A percentile compares a stretch with the other conserved stretches of the same genome.
phyloP scores from a whole-genome alignment of 179 eudicot species.

The Drosera spatulata region DNA sequence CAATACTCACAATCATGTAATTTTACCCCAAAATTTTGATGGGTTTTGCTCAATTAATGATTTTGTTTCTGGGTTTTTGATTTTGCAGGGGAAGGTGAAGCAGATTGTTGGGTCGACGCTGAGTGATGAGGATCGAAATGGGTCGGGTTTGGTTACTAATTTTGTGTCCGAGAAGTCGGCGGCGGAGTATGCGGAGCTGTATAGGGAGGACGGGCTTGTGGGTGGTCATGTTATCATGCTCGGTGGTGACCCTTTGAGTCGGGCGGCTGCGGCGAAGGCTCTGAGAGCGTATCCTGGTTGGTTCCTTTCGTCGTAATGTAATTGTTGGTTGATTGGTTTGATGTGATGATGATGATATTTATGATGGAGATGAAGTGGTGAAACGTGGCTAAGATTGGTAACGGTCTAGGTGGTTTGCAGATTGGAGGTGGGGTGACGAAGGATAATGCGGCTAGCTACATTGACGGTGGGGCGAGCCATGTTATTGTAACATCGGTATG shows the following conservation, averaged over 20 bases:
- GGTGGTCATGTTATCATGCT: constrained; percentile 98
- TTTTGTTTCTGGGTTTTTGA: too few relatives aligned
- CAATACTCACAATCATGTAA: too few relatives aligned
- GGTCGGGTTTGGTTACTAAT: constrained; percentile 53
- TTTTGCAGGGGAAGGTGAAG: constrained; percentile 79
- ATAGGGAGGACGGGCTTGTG: constrained; percentile 68
- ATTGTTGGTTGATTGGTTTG: too few relatives aligned
- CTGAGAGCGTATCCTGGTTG: constrained; percentile 84
- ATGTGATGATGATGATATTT: too few relatives aligned
- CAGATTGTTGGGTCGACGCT: constrained; percentile 97
- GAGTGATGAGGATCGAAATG: constrained; percentile 46
- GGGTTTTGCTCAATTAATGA: too few relatives aligned
- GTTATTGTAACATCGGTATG: constrained; percentile 90
- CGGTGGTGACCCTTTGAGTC: constrained; percentile 86
- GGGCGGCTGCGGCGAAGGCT: constrained; percentile 61
- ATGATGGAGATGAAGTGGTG: too few relatives aligned
- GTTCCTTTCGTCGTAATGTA: neutral
- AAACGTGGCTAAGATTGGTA: constrained; percentile 20
- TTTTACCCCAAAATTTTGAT: too few relatives aligned
- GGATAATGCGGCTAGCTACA: constrained; percentile 63
- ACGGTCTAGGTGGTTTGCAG: constrained; percentile 87
- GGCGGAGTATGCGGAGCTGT: constrained; percentile 68
- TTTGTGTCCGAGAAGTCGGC: constrained; percentile 87
- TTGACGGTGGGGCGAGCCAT: constrained; percentile 94
- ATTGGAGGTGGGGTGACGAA: constrained; percentile 92